A percentile compares a stretch with the other conserved stretches of the same genome.
Evolutionary conservation across 495 filamentous ascomycete genomes (phyloP).

Genomic region (Penicillium riverlandense): DNA sequence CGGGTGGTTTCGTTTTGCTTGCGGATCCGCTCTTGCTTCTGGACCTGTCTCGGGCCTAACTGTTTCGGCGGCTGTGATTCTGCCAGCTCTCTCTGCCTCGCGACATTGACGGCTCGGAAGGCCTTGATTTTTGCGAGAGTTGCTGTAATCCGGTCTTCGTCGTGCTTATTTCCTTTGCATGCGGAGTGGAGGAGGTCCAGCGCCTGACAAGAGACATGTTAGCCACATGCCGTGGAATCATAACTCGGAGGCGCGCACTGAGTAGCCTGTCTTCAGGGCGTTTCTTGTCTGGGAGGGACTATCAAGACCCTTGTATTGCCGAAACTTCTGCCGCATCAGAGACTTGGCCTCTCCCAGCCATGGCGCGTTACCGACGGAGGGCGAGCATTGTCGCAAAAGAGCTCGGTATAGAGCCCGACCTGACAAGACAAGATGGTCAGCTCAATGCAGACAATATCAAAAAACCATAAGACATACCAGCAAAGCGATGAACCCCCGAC

Average conservation of each 20-base stretch:
- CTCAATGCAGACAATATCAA: neutral
- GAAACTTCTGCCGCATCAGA: conserved; percentile 50
- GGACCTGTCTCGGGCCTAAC: conserved; percentile 14
- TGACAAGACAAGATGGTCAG: conserved; percentile 22
- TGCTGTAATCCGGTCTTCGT: conserved; percentile 12
- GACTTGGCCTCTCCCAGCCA: conserved; percentile 32
- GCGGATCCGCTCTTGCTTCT: conserved; percentile 18
- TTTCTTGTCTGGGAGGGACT: conserved; percentile 46
- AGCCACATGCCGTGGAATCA: neutral
- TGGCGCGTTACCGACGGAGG: conserved; percentile 35
- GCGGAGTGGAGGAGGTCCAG: conserved; percentile 34
- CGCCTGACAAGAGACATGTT: conserved; percentile 19
- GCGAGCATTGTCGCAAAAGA: conserved; percentile 54
- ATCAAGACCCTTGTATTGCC: conserved; percentile 45
- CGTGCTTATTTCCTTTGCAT: conserved; percentile 20
- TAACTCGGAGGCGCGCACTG: conserved; percentile 29
- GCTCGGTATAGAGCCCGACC: conserved; percentile 69
- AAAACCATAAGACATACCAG: conserved; percentile 44
- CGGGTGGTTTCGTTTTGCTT: conserved; percentile 20
- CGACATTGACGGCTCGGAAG: conserved; percentile 11
- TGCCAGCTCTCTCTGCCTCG: conserved; percentile 11
- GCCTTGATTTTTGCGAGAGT: conserved; percentile 16
- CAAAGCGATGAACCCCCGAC: conserved; percentile 51
- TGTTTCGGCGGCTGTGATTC: conserved; percentile 8
- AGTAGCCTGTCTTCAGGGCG: conserved; percentile 59